A percentile compares a stretch with the other conserved stretches of the same genome.
These are phyloP conservation scores for Hortiboletus campestris DNA, from an alignment of 768 basidiomycete species.

Conservation along the genomic window DNA sequence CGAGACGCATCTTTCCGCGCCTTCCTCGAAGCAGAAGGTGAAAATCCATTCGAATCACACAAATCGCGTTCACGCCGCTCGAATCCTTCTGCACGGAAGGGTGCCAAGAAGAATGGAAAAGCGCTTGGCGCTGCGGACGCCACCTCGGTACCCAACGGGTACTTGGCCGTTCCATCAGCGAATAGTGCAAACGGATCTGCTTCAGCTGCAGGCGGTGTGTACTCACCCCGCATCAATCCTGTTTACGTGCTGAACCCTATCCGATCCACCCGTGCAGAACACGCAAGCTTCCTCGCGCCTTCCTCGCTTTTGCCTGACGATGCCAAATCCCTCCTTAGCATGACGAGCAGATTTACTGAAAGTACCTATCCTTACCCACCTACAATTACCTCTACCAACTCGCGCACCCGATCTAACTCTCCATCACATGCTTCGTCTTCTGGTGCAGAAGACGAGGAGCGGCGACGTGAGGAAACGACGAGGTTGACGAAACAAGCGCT, in stretches of 20 bases:
- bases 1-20: conserved; percentile 88
- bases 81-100: conserved; percentile 4
- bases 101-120: conserved; percentile 4
- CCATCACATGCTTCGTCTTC: conserved; percentile 16
- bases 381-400: conserved; percentile 18
- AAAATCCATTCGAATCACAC: conserved; percentile 46
- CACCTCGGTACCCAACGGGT: not conserved
- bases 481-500: conserved; percentile 19
- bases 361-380: conserved; percentile 28
- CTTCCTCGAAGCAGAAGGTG: conserved; percentile 92
- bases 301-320: conserved; percentile 22
- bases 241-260: conserved; percentile 13
- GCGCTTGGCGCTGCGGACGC: not conserved
- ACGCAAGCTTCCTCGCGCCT: conserved; percentile 11
- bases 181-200: conserved; percentile 6
- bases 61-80: conserved; percentile 17
- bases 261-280: conserved; percentile 14
- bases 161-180: conserved; percentile 3
- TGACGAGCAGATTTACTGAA: conserved; percentile 27
- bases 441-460: conserved; percentile 22
- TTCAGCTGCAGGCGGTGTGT: conserved; percentile 24
- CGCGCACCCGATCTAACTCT: conserved; percentile 20
- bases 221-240: not conserved
- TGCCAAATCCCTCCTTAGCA: conserved; percentile 29
- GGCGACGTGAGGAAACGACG: conserved; percentile 23